These are phyloP conservation scores for Candida multigemmis DNA, from an alignment of 805 yeast genomes.

Conservation along the genomic window DNA sequence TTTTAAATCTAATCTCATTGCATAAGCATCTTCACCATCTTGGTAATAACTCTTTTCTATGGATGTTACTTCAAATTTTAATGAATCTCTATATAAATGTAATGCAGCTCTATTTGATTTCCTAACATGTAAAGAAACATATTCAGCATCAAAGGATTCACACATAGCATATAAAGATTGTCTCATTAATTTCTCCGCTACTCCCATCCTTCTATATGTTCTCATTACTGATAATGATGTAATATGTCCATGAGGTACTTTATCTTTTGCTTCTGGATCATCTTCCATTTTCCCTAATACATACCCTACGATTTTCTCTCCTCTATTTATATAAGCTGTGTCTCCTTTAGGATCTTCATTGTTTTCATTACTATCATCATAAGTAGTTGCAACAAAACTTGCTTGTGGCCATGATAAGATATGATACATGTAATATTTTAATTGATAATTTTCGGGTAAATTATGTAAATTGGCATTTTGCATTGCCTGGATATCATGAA, in stretches of 20 bases:
- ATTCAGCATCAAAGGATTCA: constrained; percentile 73
- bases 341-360: constrained; percentile 43
- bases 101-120: constrained; percentile 90
- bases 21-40: constrained; percentile 96
- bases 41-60: constrained; percentile 89
- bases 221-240: constrained; percentile 93
- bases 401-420: constrained; percentile 96
- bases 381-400: constrained; percentile 87
- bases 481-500: constrained; percentile 85
- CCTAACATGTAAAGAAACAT: constrained; percentile 88
- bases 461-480: constrained; percentile 90
- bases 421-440: constrained; percentile 92
- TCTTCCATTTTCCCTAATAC: constrained; percentile 96
- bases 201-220: constrained; percentile 89
- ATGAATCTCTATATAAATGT: constrained; percentile 80
- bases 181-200: constrained; percentile 87
- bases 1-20: constrained; percentile 70
- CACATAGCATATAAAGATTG: constrained; percentile 72
- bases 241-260: constrained; percentile 85
- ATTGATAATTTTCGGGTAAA: constrained; percentile 87
- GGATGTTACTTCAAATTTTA: constrained; percentile 71
- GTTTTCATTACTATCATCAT: constrained; percentile 28
- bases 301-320: constrained; percentile 89
- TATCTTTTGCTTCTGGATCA: constrained; percentile 69
- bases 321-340: constrained; percentile 53